Conservation (phyloP, 495 filamentous ascomycete species). For the Talaromyces liani region DNA sequence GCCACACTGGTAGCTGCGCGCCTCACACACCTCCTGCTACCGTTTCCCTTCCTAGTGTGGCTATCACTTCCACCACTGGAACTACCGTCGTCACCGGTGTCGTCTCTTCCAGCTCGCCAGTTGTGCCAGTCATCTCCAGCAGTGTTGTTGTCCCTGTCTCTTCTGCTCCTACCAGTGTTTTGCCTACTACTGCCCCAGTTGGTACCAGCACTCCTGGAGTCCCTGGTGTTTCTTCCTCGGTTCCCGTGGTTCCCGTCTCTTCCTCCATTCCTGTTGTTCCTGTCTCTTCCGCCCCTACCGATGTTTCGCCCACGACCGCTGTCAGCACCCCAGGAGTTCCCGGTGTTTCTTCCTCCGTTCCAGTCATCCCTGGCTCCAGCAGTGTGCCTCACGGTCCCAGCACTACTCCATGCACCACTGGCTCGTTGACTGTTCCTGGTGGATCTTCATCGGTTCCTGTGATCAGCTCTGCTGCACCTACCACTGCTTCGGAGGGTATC, state of each 20-base stretch:
- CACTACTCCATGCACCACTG: neutral
- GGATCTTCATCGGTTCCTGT: neutral
- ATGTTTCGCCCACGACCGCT: neutral
- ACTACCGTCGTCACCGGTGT: neutral
- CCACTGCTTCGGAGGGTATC: neutral
- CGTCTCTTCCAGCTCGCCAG: neutral
- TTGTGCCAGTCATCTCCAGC: neutral
- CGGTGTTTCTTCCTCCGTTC: neutral
- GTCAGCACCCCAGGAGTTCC: neutral
- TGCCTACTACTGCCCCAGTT: neutral
- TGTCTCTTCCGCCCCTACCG: neutral
- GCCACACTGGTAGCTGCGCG: slow-evolving; percentile 5
- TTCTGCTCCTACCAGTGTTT: neutral
- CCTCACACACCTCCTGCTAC: slow-evolving; percentile 4
- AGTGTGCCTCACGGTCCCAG: neutral
- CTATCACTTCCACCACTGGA: neutral
- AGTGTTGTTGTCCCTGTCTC: neutral
- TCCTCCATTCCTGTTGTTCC: neutral
- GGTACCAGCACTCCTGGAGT: neutral
- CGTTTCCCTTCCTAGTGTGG: neutral
- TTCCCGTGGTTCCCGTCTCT: too few species aligned
- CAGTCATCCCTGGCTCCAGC: neutral
- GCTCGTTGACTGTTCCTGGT: neutral
- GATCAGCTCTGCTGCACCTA: neutral
- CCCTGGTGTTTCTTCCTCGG: neutral